phyloP scores from a whole-genome alignment of 768 basidiomycete species.

The Lyophyllum semitale region DNA sequence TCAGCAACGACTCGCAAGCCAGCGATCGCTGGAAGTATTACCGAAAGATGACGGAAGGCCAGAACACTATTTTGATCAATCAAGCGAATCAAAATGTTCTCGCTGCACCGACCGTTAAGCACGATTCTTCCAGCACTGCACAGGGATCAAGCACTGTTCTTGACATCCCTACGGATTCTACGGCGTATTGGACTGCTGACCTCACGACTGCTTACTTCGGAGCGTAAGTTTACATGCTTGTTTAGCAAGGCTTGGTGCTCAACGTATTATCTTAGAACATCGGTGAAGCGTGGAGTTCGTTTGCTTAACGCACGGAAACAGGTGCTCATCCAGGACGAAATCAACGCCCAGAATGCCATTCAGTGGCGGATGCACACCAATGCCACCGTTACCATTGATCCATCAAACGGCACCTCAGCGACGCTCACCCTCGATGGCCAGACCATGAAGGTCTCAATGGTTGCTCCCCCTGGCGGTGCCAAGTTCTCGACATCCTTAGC shows the following conservation, averaged over 20 bases:
- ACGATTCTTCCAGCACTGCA: constrained; percentile 49
- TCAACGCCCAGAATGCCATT: constrained; percentile 56
- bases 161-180: constrained; percentile 60
- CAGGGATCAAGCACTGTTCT: constrained; percentile 89
- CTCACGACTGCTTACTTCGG: constrained; percentile 75
- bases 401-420: constrained; percentile 59
- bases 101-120: constrained; percentile 61
- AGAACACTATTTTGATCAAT: constrained; percentile 88
- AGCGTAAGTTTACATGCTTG: constrained; percentile 49
- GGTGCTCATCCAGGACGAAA: constrained; percentile 92
- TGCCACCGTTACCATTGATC: constrained; percentile 61
- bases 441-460: constrained; percentile 63
- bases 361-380: constrained; percentile 98
- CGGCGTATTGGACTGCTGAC: constrained; percentile 81
- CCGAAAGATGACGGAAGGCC: constrained; percentile 95
- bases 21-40: constrained; percentile 88
- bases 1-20: constrained; percentile 69
- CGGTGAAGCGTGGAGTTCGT: constrained; percentile 84
- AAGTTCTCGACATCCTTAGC: constrained; percentile 59
- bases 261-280: constrained; percentile 41
- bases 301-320: constrained; percentile 82
- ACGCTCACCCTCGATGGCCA: constrained; percentile 73
- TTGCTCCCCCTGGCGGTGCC: constrained; percentile 70
- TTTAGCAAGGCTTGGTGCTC: constrained; percentile 16
- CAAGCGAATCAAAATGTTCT: constrained; percentile 79